Percentiles rank a stretch among this genome's conserved stretches.
Evolutionary conservation across 2,329 filamentous ascomycete species (phyloP).

Genomic region (Aspergillus jensenii): DNA sequence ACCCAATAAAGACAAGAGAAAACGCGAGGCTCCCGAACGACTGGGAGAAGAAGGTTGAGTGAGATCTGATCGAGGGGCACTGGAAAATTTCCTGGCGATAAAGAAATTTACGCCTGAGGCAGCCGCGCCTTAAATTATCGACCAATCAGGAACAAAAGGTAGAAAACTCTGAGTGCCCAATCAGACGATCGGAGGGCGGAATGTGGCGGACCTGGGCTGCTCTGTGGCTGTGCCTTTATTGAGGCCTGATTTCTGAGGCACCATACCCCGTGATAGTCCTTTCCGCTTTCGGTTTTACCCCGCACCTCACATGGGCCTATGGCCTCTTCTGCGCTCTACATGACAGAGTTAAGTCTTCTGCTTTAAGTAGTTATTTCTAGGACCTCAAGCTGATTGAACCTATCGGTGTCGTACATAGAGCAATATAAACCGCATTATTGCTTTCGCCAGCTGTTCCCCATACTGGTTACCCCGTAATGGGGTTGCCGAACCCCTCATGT

Average conservation of each 20-base stretch:
- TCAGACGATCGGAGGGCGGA: background rate
- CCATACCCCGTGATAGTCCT: background rate
- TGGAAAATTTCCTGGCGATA: constrained; percentile 7
- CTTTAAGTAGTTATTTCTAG: too few species aligned
- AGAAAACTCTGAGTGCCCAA: constrained; percentile 13
- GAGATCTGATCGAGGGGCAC: constrained; percentile 1
- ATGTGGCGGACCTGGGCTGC: constrained; percentile 4
- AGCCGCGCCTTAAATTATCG: background rate
- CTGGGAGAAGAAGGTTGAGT: constrained; percentile 5
- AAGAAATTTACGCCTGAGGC: constrained; percentile 24
- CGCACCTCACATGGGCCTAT: constrained; percentile 8
- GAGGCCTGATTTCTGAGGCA: constrained; percentile 5
- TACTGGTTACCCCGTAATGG: background rate
- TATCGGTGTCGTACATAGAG: too few species aligned
- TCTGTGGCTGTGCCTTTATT: constrained; percentile 1
- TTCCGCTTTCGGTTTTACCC: constrained; percentile 18
- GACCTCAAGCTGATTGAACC: too few species aligned
- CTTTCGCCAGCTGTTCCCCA: background rate
- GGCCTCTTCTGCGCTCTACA: background rate
- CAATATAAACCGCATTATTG: background rate
- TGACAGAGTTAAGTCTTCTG: too few species aligned
- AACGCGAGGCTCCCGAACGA: constrained; percentile 7
- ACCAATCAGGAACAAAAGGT: background rate
- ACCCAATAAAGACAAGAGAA: constrained; percentile 7
- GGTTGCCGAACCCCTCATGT: constrained; percentile 8